Conservation (phyloP, 805 yeast genomes). For the Priceomyces medius region DNA sequence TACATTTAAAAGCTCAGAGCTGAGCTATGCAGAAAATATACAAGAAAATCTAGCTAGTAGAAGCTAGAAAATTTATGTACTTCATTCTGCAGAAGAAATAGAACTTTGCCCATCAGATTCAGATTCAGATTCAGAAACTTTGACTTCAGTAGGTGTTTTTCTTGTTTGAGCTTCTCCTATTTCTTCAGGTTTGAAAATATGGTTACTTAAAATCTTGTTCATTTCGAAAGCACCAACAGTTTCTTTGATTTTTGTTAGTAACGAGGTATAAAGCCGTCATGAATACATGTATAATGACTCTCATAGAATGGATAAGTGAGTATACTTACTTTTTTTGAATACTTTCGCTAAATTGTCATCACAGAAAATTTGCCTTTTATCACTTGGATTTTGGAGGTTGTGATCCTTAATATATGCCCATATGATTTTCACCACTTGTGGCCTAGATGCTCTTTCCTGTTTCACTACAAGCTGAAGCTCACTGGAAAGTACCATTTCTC, state of each 20-base stretch:
- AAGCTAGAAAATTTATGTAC: not conserved
- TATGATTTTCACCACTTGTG: conserved; percentile 65
- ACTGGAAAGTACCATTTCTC: conserved; percentile 49
- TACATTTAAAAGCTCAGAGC: not conserved
- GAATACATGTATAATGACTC: not conserved
- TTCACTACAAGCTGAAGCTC: conserved; percentile 51
- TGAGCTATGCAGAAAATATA: not conserved
- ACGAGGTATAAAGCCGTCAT: not conserved
- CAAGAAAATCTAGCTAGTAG: not conserved
- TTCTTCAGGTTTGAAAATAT: conserved; percentile 42
- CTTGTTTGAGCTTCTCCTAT: conserved; percentile 5
- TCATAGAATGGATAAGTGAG: not conserved
- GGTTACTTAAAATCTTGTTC: conserved; percentile 54
- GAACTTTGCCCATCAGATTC: not conserved
- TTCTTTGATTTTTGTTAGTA: conserved; percentile 19
- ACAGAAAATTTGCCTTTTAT: conserved; percentile 63
- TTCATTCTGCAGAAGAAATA: not conserved
- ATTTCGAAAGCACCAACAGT: conserved; percentile 55
- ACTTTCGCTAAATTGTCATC: conserved; percentile 56
- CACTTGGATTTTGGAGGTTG: conserved; percentile 63
- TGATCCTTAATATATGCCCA: conserved; percentile 71
- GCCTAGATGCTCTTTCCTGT: conserved; percentile 49
- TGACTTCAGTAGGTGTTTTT: not conserved
- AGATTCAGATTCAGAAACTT: not conserved
- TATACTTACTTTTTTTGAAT: conserved; percentile 53